These are phyloP conservation scores for Nicotiana undulata DNA, from an alignment of 257 asterid species.

Conservation along the genomic window DNA sequence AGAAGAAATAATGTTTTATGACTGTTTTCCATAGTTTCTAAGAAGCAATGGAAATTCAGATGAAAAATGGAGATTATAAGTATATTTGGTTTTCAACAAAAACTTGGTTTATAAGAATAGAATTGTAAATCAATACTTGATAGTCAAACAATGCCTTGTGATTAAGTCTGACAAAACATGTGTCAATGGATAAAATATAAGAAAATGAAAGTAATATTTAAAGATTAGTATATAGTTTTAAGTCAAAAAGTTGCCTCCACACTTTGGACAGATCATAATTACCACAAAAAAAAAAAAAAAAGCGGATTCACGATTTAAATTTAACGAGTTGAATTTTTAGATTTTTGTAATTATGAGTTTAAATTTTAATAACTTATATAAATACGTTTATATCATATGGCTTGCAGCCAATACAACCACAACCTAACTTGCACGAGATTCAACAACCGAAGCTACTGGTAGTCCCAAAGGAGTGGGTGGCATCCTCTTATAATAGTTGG, in stretches of 20 bases:
- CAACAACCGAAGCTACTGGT: too few relatives aligned
- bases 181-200: slow-evolving; percentile 16
- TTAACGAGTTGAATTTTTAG: too few relatives aligned
- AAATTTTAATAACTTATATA: too few relatives aligned
- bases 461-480: too few relatives aligned
- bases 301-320: too few relatives aligned
- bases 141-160: slow-evolving; percentile 21
- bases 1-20: slow-evolving; percentile 22
- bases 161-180: slow-evolving; percentile 33
- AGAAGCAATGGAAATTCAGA: background rate
- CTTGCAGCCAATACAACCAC: too few relatives aligned
- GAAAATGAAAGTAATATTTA: background rate
- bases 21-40: slow-evolving; percentile 12
- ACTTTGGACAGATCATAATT: background rate
- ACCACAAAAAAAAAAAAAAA: too few relatives aligned
- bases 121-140: background rate
- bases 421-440: too few relatives aligned
- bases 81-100: background rate
- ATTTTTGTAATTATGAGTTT: too few relatives aligned
- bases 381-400: too few relatives aligned
- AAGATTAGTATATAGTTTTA: slow-evolving; percentile 11
- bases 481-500: too few relatives aligned
- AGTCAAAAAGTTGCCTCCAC: background rate
- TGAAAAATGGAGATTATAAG: background rate
- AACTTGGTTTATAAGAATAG: slow-evolving; percentile 11